A percentile compares a stretch with the other conserved stretches of the same genome.
Evolutionary conservation across 2,329 filamentous ascomycete species (phyloP).

Genomic region (Magnaporthiopsis rhizophila): DNA sequence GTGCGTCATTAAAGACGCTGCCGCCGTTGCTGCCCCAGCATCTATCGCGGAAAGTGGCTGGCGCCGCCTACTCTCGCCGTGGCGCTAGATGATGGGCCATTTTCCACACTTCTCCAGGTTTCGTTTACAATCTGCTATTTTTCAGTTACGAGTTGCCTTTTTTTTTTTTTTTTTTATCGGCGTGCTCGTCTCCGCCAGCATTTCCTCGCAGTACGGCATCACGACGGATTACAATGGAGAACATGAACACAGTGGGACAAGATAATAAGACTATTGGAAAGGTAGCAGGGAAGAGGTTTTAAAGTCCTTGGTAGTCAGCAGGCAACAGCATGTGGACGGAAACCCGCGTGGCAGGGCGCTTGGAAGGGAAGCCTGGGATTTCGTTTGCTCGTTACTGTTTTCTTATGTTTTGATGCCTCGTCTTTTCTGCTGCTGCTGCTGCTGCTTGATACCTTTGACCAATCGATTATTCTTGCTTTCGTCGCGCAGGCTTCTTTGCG

Average conservation of each 20-base stretch:
- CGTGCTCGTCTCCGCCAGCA: background rate
- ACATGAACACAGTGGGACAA: background rate
- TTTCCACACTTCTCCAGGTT: background rate
- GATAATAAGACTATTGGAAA: background rate
- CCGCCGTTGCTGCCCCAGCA: background rate
- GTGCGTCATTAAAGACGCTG: background rate
- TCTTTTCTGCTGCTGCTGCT: background rate
- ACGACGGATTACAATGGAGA: background rate
- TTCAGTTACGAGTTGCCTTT: background rate
- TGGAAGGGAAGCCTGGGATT: background rate
- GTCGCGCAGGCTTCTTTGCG: too few relatives aligned
- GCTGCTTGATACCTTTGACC: background rate
- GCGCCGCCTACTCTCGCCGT: background rate
- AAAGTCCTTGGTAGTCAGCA: background rate
- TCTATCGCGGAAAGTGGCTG: background rate
- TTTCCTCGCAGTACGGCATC: background rate
- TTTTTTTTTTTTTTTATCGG: background rate
- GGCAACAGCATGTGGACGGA: background rate
- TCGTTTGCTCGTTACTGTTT: background rate
- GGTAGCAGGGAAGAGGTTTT: too few relatives aligned
- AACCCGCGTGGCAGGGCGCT: background rate
- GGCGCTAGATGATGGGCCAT: background rate
- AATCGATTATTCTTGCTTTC: background rate
- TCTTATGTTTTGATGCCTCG: background rate
- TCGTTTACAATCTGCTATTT: background rate